Evolutionary conservation across 306 rosid genomes (phyloP), one percentile per base, ranked within the genome.

Genomic region (Luffa acutangula): DNA sequence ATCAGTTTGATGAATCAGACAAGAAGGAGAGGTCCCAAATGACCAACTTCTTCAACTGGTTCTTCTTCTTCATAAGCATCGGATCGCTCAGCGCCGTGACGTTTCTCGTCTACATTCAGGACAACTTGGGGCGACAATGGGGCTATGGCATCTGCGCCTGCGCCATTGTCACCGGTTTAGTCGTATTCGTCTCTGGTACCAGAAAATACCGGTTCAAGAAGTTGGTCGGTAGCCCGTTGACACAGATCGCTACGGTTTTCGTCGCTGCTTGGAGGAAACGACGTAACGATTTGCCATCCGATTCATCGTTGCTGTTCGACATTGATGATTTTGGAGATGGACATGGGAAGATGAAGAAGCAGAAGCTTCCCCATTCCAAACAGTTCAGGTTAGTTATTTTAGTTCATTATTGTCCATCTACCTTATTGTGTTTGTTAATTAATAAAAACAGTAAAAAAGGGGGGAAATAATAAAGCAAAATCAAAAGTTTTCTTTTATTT

Each of bases 1-100:
- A 92, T 64, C 98, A 94, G 58, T 94, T 94, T 65, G 95, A 94
- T 12, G 98, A 91, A 0, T n/a, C 86, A 1, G 85, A 92, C 62
- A 13, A 77, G 4, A 65, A 81, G 18, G 98, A 94, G 84, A 87
- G 82, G 75, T 25, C 31, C 9, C 87, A 79, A 10, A 92, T 92
- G 98, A 39, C 83, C 0, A 88, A 84, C 43, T 94, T 94, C 82
- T 90, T 94, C 85, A 88, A 85, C 79, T 94, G 98, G 98, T 94
- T 92, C 87, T 94, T 90, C 84, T 94, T 94, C 88, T 92, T 94
- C 66, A 92, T 91, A 45, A 94, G 96, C 85, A 73, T 87, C 9
- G 97, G 98, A 6, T 90, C 98, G 1, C 87, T 94, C 8, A 82
- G 48, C 0, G 98, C 97, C 0, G 90, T 86, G 51, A 92, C 96